Conservation (phyloP, 345 rosid species). For the Cardamine occulta region DNA sequence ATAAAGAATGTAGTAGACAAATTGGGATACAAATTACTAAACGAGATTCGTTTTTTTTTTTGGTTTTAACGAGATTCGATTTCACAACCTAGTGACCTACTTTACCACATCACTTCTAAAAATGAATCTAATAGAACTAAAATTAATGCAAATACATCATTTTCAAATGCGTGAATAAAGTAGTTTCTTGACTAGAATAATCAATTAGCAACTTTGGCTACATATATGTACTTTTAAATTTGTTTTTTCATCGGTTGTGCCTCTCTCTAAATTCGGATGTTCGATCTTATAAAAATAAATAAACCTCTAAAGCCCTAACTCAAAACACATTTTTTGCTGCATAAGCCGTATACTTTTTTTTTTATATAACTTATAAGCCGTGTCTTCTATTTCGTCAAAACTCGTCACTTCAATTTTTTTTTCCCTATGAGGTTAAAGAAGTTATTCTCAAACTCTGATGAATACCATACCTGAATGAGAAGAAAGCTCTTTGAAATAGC, state of each 20-base stretch:
- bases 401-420: background rate
- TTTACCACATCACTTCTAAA: background rate
- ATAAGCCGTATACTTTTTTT: background rate
- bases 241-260: background rate
- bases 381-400: background rate
- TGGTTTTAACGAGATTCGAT: background rate
- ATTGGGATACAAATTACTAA: constrained; percentile 7
- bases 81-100: background rate
- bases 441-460: background rate
- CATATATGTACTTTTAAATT: background rate
- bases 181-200: background rate
- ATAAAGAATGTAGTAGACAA: background rate
- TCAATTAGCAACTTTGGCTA: constrained; percentile 1
- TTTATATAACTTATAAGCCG: background rate
- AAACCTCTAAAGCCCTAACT: background rate
- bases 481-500: background rate
- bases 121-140: background rate
- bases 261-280: background rate
- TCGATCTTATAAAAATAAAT: background rate
- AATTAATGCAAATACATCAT: background rate
- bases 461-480: background rate
- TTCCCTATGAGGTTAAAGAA: background rate
- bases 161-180: background rate
- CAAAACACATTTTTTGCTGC: background rate
- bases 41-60: background rate